These are phyloP conservation scores for Dimargaris cristalligena DNA, from an alignment of 192 early-diverging fungal genomes.

Conservation along the genomic window DNA sequence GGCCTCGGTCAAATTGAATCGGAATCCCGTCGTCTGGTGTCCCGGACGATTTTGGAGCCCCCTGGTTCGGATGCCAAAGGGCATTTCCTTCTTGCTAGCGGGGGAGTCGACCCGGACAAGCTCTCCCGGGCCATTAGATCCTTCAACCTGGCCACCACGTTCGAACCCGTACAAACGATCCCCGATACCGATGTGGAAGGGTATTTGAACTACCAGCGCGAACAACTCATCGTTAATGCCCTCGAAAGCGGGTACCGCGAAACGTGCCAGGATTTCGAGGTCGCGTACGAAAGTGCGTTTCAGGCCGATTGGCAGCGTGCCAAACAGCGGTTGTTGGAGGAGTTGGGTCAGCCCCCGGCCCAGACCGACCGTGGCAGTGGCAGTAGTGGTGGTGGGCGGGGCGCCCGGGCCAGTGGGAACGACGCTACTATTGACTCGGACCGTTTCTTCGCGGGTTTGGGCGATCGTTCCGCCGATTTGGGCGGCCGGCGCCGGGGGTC, in stretches of 20 bases:
- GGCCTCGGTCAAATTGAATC: slow-evolving; percentile 78
- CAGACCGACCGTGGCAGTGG: no score
- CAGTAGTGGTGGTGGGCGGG: not conserved
- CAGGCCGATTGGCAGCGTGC: slow-evolving; percentile 54
- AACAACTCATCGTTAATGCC: slow-evolving; percentile 56
- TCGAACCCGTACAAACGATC: slow-evolving; percentile 52
- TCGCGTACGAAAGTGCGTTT: slow-evolving; percentile 34
- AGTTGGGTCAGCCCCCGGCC: slow-evolving; percentile 52
- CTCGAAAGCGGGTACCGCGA: slow-evolving; percentile 49
- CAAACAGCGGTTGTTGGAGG: slow-evolving; percentile 61
- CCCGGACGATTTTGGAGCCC: slow-evolving; percentile 22
- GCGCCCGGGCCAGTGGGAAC: not conserved
- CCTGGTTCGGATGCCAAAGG: slow-evolving; percentile 21
- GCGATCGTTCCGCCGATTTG: no score
- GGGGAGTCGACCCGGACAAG: slow-evolving; percentile 61
- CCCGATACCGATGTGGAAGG: slow-evolving; percentile 71
- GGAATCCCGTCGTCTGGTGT: slow-evolving; percentile 58
- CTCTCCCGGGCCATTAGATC: slow-evolving; percentile 39
- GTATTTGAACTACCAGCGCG: slow-evolving; percentile 54
- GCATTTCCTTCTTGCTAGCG: slow-evolving; percentile 57
- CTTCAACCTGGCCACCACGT: slow-evolving; percentile 51
- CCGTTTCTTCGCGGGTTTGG: not conserved
- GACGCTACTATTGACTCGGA: not conserved
- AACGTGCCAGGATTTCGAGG: slow-evolving; percentile 52
- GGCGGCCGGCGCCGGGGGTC: not conserved